Conservation (phyloP, 2,329 filamentous ascomycete genomes). For the Aspergillus caelatus region DNA sequence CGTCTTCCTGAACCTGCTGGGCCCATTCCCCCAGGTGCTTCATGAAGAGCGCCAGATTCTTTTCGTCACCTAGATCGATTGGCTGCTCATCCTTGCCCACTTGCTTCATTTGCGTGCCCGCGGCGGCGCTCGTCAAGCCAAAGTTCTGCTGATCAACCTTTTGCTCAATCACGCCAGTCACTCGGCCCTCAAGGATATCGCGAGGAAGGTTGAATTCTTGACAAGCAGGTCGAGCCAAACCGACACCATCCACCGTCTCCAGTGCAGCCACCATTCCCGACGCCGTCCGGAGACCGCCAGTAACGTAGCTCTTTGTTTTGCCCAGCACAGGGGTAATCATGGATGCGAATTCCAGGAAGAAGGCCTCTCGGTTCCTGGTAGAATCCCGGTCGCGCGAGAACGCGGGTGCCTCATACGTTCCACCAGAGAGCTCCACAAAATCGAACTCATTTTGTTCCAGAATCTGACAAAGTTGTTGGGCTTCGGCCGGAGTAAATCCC, state of each 20-base stretch:
- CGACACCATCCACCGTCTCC: conserved; percentile 61
- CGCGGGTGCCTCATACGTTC: conserved; percentile 60
- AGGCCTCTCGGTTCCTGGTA: conserved; percentile 59
- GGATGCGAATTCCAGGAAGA: conserved; percentile 64
- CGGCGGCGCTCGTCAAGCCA: conserved; percentile 48
- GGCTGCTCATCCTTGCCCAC: conserved; percentile 57
- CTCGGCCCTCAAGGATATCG: conserved; percentile 35
- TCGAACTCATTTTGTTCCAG: conserved; percentile 39
- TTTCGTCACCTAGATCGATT: conserved; percentile 53
- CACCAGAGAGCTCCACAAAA: conserved; percentile 62
- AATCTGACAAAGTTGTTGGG: conserved; percentile 44
- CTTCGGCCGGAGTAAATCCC: conserved; percentile 52
- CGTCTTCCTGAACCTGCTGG: conserved; percentile 44
- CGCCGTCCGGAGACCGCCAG: conserved; percentile 60
- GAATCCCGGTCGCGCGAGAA: conserved; percentile 58
- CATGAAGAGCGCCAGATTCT: conserved; percentile 52
- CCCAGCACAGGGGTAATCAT: conserved; percentile 51
- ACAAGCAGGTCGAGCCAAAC: conserved; percentile 57
- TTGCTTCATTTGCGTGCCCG: conserved; percentile 56
- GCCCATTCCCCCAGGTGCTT: conserved; percentile 48
- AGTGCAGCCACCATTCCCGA: conserved; percentile 63
- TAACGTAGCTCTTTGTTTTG: conserved; percentile 62
- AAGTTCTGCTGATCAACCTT: conserved; percentile 57
- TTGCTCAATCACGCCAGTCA: conserved; percentile 54
- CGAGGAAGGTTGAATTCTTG: conserved; percentile 50